Evolutionary conservation across 2,329 filamentous ascomycete genomes (phyloP).

Genomic region (Botrytis aclada): DNA sequence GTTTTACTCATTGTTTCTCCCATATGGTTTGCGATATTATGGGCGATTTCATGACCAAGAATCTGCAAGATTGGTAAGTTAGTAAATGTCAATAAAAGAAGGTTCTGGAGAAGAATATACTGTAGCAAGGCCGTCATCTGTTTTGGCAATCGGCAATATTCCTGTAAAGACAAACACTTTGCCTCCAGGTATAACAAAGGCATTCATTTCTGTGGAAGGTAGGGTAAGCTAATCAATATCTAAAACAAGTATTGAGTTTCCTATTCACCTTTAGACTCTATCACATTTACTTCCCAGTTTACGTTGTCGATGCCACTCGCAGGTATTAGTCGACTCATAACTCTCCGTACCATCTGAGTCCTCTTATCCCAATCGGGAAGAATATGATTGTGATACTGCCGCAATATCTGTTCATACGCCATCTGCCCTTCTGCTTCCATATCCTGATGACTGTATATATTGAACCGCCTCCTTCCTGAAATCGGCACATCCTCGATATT

Average conservation of each 20-base stretch:
- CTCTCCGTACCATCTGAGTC: conserved; percentile 54
- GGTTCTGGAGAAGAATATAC: not conserved
- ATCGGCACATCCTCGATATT: conserved; percentile 73
- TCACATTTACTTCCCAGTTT: conserved; percentile 71
- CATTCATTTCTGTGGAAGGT: conserved; percentile 51
- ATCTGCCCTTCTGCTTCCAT: conserved; percentile 53
- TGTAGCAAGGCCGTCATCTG: conserved; percentile 68
- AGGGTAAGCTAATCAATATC: not conserved
- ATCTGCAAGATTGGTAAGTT: conserved; percentile 61
- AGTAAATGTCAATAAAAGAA: not conserved
- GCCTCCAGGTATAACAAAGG: conserved; percentile 74
- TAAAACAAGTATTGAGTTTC: not conserved
- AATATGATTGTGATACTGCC: conserved; percentile 49
- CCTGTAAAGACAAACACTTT: conserved; percentile 79
- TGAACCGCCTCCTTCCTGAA: conserved; percentile 70
- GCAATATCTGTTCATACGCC: conserved; percentile 56
- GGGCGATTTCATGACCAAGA: conserved; percentile 76
- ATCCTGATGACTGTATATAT: conserved; percentile 56
- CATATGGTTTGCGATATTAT: conserved; percentile 67
- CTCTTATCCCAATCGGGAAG: conserved; percentile 60
- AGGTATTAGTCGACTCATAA: conserved; percentile 65
- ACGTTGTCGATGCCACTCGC: conserved; percentile 57
- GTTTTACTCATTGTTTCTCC: conserved; percentile 56
- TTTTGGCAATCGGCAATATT: conserved; percentile 63
- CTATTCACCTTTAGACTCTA: conserved; percentile 56